Evolutionary conservation across 495 filamentous ascomycete species (phyloP), one percentile per base, ranked within the genome.

Genomic region (Aspergillus mulundensis): DNA sequence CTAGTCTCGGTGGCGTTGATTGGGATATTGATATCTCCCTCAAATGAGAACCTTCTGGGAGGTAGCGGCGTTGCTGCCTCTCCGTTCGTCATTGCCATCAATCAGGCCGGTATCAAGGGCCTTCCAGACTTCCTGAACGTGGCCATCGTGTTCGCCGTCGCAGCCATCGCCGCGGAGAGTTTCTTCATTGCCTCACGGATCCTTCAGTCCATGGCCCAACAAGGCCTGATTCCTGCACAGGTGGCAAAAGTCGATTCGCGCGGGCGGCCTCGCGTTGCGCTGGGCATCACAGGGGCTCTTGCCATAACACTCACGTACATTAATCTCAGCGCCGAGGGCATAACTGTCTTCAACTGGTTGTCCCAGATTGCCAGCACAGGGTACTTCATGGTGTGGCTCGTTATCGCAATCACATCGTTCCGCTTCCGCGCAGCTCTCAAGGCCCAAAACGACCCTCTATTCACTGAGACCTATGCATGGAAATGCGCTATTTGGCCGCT

Each of bases 1-100:
- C 49, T 73, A 18, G 41, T 51, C 23, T 60, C 47, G 18, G 57
- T 72, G 6, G 55, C 66, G 7, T 50, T 72, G 6, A 63, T 73
- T 25, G 58, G 54, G 5, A 20, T 70, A 3, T 39, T 73, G 14
- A 57, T 73, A 7, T 39, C 30, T 5, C 64, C 70, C 21, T 65
- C 60, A 5, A 53, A 61, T 20, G 60, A 73, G n/a, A 30, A 58
- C 3, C 45, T 60, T 0, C 61, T 71, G 0, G 66, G 66, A 7
- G 57, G 63, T 15, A 55, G 38, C 15, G 59, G 60, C 5, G 56
- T 69, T 7, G 63, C 67, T 4, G 64, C 67, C 3, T 71, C 68
- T 11, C 70, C 69, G 15, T 72, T 73, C 19, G 61, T 73, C 24
- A 66, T 73, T 51, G 67, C 69, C 5, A 57, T 71, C 18, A 30